These are phyloP conservation scores for Straminergon stramineum DNA, from an alignment of 225 moss, liverwort and hornwort species.

Conservation along the genomic window DNA sequence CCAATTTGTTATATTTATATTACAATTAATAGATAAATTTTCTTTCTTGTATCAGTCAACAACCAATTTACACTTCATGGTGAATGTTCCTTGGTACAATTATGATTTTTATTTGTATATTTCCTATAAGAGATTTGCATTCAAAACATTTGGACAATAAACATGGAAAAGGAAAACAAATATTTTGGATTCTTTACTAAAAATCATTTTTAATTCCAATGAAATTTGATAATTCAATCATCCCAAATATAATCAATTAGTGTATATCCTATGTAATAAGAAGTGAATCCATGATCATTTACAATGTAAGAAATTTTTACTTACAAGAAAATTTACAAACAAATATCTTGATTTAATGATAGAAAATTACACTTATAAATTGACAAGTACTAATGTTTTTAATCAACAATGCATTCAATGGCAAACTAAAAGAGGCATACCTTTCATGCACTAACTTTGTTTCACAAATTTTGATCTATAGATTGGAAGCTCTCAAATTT, in stretches of 20 bases:
- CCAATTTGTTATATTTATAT: neutral
- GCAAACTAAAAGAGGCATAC: fast-evolving
- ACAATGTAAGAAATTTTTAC: fast-evolving
- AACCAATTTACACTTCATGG: fast-evolving
- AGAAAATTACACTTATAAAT: neutral
- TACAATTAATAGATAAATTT: neutral
- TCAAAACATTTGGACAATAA: neutral
- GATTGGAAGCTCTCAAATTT: fast-evolving
- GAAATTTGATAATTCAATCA: no score
- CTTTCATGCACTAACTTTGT: neutral
- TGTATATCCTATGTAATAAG: neutral
- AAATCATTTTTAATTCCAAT: neutral
- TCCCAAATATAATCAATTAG: neutral
- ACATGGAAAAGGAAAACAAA: fast-evolving
- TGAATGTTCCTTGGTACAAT: neutral
- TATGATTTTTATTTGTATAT: neutral
- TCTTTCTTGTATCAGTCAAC: fast-evolving
- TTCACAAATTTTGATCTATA: neutral
- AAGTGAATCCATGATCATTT: neutral
- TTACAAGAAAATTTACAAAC: neutral
- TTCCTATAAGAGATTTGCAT: fast-evolving
- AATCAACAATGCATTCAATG: neutral
- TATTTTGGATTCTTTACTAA: neutral
- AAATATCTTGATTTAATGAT: neutral
- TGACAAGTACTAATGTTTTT: neutral